phyloP scores from a whole-genome alignment of 2,329 filamentous ascomycete genomes.

The Dactylellina parvicollis region DNA sequence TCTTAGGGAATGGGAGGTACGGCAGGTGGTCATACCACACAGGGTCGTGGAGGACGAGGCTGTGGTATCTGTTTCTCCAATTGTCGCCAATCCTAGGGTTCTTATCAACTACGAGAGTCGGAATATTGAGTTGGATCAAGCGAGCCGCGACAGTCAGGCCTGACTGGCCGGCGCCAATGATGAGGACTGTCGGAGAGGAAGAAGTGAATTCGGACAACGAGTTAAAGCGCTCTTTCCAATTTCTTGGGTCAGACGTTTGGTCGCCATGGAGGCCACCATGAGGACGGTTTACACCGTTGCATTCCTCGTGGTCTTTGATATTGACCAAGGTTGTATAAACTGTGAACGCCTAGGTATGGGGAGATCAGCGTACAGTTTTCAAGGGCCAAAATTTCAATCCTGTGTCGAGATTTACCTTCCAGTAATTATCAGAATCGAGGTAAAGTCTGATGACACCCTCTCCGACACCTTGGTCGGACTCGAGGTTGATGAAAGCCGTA shows the following conservation, averaged over 20 bases:
- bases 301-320: slow-evolving; percentile 68
- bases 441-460: slow-evolving; percentile 68
- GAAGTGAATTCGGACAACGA: slow-evolving; percentile 15
- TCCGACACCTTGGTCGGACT: slow-evolving; percentile 68
- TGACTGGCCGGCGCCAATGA: slow-evolving; percentile 72
- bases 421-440: slow-evolving; percentile 60
- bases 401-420: slow-evolving; percentile 50
- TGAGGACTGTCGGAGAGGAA: slow-evolving; percentile 67
- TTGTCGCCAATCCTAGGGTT: slow-evolving; percentile 71
- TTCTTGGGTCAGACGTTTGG: slow-evolving; percentile 39
- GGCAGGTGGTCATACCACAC: slow-evolving; percentile 72
- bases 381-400: too few relatives aligned
- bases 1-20: slow-evolving; percentile 71
- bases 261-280: slow-evolving; percentile 69
- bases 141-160: slow-evolving; percentile 70
- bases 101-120: slow-evolving; percentile 69
- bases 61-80: slow-evolving; percentile 72
- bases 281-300: slow-evolving; percentile 64
- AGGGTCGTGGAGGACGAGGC: slow-evolving; percentile 75
- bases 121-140: slow-evolving; percentile 69
- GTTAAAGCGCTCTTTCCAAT: slow-evolving; percentile 46
- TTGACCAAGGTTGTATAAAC: slow-evolving; percentile 70
- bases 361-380: slow-evolving; percentile 52
- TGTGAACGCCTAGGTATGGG: slow-evolving; percentile 71
- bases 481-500: slow-evolving; percentile 68